Evolutionary conservation across 768 basidiomycete genomes (phyloP), one percentile per base, ranked within the genome.

Genomic region (Leucocoprinus sp.): DNA sequence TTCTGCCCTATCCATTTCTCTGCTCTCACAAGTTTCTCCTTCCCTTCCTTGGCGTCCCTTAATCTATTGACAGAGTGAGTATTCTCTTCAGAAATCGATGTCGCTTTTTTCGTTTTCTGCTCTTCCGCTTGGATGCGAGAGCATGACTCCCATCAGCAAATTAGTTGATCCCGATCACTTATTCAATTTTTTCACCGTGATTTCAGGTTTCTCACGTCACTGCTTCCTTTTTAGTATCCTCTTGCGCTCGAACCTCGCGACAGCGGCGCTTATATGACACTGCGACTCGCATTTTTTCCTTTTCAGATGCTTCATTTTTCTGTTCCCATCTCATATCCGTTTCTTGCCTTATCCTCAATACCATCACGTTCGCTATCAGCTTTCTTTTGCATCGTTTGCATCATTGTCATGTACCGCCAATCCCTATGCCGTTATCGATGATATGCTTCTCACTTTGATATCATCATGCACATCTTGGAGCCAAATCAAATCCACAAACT

Each of bases 221-320:
- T 49, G 53, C 53, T 58, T 55, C 51, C 49, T 55, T 59, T 57
- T 47, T 69, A 84, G 82, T 70, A 82, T 82, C 58, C 71, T 80
- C 56, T 72, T 86, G 51, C 80, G 82, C 56, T 64, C 69, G 46
- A 80, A 75, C 59, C 76, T 86, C 52, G 70, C 76, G 60, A 69
- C 69, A 51, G 81, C 82, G 48, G 80, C 80, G 50, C 65, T 84
- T 57, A 77, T 84, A 59, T 84, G 64, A 69, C 52, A 22, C 44
- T 46, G 52, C 38, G 50, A 51, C 48, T 40, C 49, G 43, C 45
- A 43, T 43, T 31, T 36, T 17, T 18, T 36, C 36, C 26, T 24
- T 35, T 40, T 40, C 24, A 37, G 44, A 23, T 48, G 46, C 35
- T 27, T 42, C 22, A 37, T 38, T 19, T 45, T 22, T 38, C n/a